Percentiles rank a stretch among this genome's conserved stretches.
Conservation (phyloP, 805 yeast species). For the Candida railenensis region DNA sequence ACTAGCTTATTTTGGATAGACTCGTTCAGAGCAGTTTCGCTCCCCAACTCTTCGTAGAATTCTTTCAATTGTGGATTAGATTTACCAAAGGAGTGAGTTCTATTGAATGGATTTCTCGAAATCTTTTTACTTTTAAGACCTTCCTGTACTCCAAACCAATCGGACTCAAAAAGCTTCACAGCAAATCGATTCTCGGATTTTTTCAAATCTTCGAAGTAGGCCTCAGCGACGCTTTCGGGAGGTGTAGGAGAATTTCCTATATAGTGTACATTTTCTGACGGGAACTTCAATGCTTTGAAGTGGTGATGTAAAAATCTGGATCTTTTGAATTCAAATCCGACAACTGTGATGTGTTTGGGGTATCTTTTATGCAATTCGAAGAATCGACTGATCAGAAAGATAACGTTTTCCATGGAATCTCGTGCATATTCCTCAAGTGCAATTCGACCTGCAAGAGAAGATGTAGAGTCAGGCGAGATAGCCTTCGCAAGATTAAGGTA, state of each 20-base stretch:
- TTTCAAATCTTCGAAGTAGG: slow-evolving; percentile 48
- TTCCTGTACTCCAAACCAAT: slow-evolving; percentile 55
- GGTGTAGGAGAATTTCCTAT: slow-evolving; percentile 61
- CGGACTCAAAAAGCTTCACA: slow-evolving; percentile 48
- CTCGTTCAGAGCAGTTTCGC: slow-evolving; percentile 6
- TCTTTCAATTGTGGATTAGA: slow-evolving; percentile 20
- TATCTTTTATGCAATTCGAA: slow-evolving; percentile 43
- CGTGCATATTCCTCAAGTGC: slow-evolving; percentile 69
- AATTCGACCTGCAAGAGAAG: slow-evolving; percentile 22
- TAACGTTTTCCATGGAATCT: slow-evolving; percentile 76
- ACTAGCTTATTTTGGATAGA: slow-evolving; percentile 4
- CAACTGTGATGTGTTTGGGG: slow-evolving; percentile 55
- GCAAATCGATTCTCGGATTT: slow-evolving; percentile 55
- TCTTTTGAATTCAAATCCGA: slow-evolving; percentile 76
- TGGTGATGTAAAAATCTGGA: slow-evolving; percentile 57
- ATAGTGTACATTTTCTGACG: slow-evolving; percentile 40
- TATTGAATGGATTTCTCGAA: slow-evolving; percentile 56
- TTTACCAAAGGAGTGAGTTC: slow-evolving; percentile 35
- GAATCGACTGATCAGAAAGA: slow-evolving; percentile 58
- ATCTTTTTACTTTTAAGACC: slow-evolving; percentile 48
- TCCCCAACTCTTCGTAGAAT: slow-evolving; percentile 15
- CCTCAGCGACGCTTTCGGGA: slow-evolving; percentile 18
- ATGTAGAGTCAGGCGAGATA: slow-evolving; percentile 15
- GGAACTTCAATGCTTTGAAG: slow-evolving; percentile 46
- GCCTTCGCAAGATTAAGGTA: slow-evolving; percentile 47